Base-by-base conservation (phyloP, 2,329 filamentous ascomycete species). In the Mycosphaerella sp. region DNA sequence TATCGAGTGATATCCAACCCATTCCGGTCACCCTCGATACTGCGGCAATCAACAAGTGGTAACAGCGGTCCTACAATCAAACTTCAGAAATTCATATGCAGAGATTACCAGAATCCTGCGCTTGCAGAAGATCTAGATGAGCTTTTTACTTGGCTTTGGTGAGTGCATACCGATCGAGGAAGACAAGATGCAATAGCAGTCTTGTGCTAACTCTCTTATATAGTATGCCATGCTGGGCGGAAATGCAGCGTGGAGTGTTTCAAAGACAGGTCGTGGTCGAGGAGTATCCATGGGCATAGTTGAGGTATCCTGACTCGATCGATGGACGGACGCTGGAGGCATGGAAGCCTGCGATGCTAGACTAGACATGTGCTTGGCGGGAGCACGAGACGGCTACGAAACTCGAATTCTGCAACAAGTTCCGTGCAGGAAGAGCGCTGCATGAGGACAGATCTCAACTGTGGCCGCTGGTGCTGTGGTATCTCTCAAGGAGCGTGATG, bases 161-260 rank as follows among this genome's bases (percentile, higher is more conserved):
- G 44, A 23, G 47, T 29, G 36, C 26, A 29, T 32, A 17, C 6
- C 21, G 14, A 10, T 21, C 23, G 12, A 11, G 23, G 12, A 6
- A 42, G 26, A 38, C 36, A 31, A 21, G 4, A 36, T 29, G 26
- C 26, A 29, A 29, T 3, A 29, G 5, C 11, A 10, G 8, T 8
- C 45, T 40, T 40, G 36, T 8, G 44, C 41, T 44, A 6, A 40
- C 40, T 23, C 14, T 29, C n/a, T 29, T 44, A 3, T 10, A 8
- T 14, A 51, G 64, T 48, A 48, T 66, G 56, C 66, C 65, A 8
- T 60, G 62, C 4, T 68, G 66, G 66, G 59, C 56, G 12, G 63
- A 67, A 52, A 48, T 51, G 41, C 36, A 57, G 49, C 55, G 55
- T 9, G 66, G 66, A 4, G 60, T 60, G 11, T 67, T 65, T 48